Evolutionary conservation across 106 monocot species (phyloP), one percentile per base, ranked within the genome.

Genomic region (Phalaenopsis equestris): DNA sequence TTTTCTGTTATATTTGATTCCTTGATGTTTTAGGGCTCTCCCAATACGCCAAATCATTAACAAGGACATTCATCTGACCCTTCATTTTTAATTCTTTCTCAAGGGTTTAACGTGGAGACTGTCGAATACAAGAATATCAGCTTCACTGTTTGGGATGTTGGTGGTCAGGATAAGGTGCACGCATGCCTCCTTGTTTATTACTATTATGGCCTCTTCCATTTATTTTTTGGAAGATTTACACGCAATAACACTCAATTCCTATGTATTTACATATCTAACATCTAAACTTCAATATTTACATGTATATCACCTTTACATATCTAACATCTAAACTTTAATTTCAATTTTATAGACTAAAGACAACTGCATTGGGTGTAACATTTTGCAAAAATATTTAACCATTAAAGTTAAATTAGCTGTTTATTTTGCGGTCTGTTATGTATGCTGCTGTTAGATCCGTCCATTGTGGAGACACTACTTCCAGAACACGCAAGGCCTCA

Each of bases 51-150:
- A 52, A 52, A 52, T 52, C 52, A 10, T 52, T 52, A 52, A 52
- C 52, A 10, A 52, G 15, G 14, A 52, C 12, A 52, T 52, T 52
- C 12, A 52, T 52, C 52, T 52, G 52, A 61, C 61, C n/a, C 18
- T 3, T 21, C n/a, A n/a, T 73, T 42, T 42, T 42, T 38, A 72
- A 72, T 18, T 73, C 2, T 43, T 42, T 42, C 5, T 73, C 14
- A 15, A 85, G 85, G 85, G 4, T 85, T 85, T 78, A 85, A 85
- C 58, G 85, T 85, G 67, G 85, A 85, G 78, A 85, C 85, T 0
- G 85, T 85, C 45, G 85, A 85, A 23, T 85, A 85, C 81, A 85
- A 85, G 58, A 85, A 85, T 39, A 85, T 85, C 56, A 85, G 85
- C 73, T 85, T 85, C 56, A 85, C 85, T 43, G 81, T 85, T 14